These are phyloP conservation scores for Fraxinus sp. DNA, from an alignment of 305 asterid species.

Conservation along the genomic window DNA sequence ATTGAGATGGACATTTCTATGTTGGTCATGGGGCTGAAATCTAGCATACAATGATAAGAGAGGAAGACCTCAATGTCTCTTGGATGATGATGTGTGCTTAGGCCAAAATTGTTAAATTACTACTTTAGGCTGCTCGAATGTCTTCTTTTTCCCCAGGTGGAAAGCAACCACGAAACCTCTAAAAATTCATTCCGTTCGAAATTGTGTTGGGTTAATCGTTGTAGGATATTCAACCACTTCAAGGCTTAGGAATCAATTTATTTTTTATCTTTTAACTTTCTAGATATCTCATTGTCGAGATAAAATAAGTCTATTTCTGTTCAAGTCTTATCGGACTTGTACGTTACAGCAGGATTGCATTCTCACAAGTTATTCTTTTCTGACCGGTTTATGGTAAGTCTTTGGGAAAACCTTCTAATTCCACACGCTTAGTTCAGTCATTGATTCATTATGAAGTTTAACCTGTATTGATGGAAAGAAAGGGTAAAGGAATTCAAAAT, in stretches of 20 bases:
- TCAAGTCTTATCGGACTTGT: background rate
- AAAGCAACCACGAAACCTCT: conserved; percentile 3
- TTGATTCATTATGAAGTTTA: background rate
- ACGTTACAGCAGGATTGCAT: background rate
- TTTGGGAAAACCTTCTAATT: conserved; percentile 5
- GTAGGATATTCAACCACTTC: background rate
- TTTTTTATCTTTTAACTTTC: background rate
- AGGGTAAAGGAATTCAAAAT: background rate
- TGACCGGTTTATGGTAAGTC: background rate
- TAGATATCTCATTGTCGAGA: background rate
- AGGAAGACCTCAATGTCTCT: background rate
- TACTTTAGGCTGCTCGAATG: background rate
- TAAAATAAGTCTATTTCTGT: background rate
- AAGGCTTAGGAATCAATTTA: background rate
- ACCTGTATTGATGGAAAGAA: background rate
- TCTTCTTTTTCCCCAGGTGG: background rate
- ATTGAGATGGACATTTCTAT: background rate
- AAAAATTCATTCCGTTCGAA: background rate
- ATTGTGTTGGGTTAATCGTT: background rate
- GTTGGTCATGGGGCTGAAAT: background rate
- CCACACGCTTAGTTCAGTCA: background rate
- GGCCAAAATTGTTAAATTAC: background rate
- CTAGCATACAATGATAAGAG: background rate
- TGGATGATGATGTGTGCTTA: background rate
- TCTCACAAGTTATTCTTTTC: background rate